phyloP scores from a whole-genome alignment of 2,329 filamentous ascomycete genomes.

The Stemphylium vesicarium region DNA sequence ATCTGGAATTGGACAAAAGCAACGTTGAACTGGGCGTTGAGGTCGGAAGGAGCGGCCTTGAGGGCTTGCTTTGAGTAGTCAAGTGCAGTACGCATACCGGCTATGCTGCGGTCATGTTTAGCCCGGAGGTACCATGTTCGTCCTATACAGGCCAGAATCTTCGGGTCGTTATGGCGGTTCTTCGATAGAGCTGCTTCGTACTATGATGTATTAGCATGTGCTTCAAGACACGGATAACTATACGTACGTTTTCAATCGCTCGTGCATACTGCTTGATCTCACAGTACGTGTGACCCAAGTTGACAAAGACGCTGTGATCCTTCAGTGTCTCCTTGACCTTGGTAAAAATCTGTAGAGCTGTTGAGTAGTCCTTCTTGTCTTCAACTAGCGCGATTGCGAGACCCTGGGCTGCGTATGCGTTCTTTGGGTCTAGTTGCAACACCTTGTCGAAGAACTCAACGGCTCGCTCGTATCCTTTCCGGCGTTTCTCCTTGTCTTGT shows the following conservation, averaged over 20 bases:
- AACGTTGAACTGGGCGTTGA: slow-evolving; percentile 96
- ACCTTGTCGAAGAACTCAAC: slow-evolving; percentile 99
- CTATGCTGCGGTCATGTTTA: slow-evolving; percentile 68
- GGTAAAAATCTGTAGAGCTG: slow-evolving; percentile 84
- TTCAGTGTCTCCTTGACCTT: slow-evolving; percentile 90
- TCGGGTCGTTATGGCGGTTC: slow-evolving; percentile 77
- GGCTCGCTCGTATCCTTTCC: slow-evolving; percentile 84
- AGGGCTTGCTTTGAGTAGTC: slow-evolving; percentile 74
- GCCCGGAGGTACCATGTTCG: slow-evolving; percentile 86
- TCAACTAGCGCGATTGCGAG: slow-evolving; percentile 93
- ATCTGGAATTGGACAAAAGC: slow-evolving; percentile 97
- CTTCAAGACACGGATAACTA: neutral
- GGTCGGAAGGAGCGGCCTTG: slow-evolving; percentile 77
- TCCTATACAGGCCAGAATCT: slow-evolving; percentile 83
- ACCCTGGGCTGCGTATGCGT: slow-evolving; percentile 95
- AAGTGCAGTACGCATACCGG: slow-evolving; percentile 68
- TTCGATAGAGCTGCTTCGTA: slow-evolving; percentile 86
- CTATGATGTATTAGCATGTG: slow-evolving; percentile 44
- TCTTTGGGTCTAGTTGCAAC: slow-evolving; percentile 89
- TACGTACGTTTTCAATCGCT: slow-evolving; percentile 77
- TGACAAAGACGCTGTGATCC: slow-evolving; percentile 87
- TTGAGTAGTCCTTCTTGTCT: slow-evolving; percentile 87
- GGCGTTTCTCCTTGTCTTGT: slow-evolving; percentile 87
- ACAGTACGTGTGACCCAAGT: slow-evolving; percentile 89
- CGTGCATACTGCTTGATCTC: slow-evolving; percentile 90